A percentile compares a stretch with the other conserved stretches of the same genome.
phyloP scores from a whole-genome alignment of 1,284 basidiomycete species.

The Sutorius eximius region DNA sequence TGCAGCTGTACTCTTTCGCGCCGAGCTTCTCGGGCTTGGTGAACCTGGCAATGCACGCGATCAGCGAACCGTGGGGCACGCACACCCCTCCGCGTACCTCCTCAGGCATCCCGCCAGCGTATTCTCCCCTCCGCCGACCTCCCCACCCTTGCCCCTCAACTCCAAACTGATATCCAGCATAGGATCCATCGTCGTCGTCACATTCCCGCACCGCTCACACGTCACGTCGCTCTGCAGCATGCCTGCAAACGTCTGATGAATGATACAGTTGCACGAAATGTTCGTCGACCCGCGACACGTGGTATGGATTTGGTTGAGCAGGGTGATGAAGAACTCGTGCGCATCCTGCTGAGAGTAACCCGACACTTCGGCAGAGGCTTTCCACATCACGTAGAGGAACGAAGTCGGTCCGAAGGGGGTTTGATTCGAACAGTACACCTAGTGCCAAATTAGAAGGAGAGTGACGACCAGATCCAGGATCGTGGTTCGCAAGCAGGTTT shows the following conservation, averaged over 20 bases:
- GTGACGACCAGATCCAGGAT: not conserved
- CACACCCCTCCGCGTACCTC: slow-evolving; percentile 43
- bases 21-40: slow-evolving; percentile 76
- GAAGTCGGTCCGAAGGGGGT: slow-evolving; percentile 80
- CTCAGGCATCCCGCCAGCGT: slow-evolving; percentile 70
- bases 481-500: not conserved
- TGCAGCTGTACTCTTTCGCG: slow-evolving; percentile 71
- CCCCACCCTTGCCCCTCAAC: slow-evolving; percentile 59
- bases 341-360: slow-evolving; percentile 95
- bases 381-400: slow-evolving; percentile 88
- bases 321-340: slow-evolving; percentile 86
- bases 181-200: slow-evolving; percentile 82
- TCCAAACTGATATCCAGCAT: slow-evolving; percentile 93
- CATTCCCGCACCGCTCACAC: slow-evolving; percentile 77
- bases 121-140: slow-evolving; percentile 44
- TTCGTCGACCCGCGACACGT: slow-evolving; percentile 70
- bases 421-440: slow-evolving; percentile 75
- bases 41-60: slow-evolving; percentile 46
- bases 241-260: slow-evolving; percentile 90
- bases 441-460: not conserved
- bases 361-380: slow-evolving; percentile 77
- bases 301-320: slow-evolving; percentile 83
- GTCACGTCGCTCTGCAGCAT: slow-evolving; percentile 86
- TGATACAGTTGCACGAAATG: slow-evolving; percentile 85
- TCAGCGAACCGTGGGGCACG: not conserved